These are phyloP conservation scores for Carex kokanica DNA, from an alignment of 176 grass and related monocot species.

Conservation along the genomic window DNA sequence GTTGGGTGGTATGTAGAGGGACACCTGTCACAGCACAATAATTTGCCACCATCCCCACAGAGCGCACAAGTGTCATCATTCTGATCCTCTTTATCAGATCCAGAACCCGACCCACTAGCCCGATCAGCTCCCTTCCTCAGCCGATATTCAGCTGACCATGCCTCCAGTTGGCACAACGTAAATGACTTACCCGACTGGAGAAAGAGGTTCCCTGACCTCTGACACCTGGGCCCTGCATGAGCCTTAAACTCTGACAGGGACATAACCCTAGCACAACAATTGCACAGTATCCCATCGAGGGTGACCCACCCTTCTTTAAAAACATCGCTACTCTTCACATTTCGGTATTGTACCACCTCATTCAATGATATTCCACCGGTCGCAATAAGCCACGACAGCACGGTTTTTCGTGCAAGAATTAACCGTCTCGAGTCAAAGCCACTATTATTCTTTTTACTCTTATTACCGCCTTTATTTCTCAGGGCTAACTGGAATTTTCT, in stretches of 20 bases:
- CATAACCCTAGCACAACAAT: constrained; percentile 61
- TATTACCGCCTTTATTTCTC: constrained; percentile 22
- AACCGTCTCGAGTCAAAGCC: constrained; percentile 52
- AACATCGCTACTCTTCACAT: constrained; percentile 43
- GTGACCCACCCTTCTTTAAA: constrained; percentile 83
- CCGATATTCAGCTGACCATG: constrained; percentile 85
- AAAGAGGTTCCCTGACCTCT: constrained; percentile 69
- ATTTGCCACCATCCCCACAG: constrained; percentile 94
- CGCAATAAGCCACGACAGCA: constrained; percentile 94
- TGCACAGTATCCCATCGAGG: constrained; percentile 82
- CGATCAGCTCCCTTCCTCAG: constrained; percentile 40
- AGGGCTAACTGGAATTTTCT: constrained; percentile 28
- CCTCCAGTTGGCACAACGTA: constrained; percentile 77
- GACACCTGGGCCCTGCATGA: constrained; percentile 62
- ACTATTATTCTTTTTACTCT: constrained; percentile 22
- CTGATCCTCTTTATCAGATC: constrained; percentile 56
- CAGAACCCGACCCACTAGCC: constrained; percentile 20
- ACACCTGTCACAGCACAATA: constrained; percentile 96
- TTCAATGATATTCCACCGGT: constrained; percentile 76
- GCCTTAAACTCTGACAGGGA: constrained; percentile 70
- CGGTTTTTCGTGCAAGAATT: constrained; percentile 74
- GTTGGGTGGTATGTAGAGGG: constrained; percentile 89
- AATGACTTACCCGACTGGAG: constrained; percentile 86
- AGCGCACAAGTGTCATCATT: constrained; percentile 95
- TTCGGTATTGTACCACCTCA: constrained; percentile 74